These are phyloP conservation scores for Aspergillus ochraceoroseus DNA, from an alignment of 2,329 filamentous ascomycete genomes.

Conservation along the genomic window DNA sequence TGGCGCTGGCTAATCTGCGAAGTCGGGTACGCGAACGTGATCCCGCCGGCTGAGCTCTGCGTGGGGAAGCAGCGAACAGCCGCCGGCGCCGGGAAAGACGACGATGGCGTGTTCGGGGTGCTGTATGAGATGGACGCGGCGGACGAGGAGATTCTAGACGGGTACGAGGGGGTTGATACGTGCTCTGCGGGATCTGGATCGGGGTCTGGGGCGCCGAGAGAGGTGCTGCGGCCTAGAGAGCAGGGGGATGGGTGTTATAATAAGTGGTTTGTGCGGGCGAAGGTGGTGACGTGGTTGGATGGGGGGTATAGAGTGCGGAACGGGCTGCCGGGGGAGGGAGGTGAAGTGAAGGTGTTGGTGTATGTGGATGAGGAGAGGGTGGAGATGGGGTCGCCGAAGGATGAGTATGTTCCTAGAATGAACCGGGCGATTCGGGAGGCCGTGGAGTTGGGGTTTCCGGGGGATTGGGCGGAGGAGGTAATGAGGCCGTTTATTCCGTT, in stretches of 20 bases:
- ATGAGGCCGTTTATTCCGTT: slow-evolving; percentile 38
- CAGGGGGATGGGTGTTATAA: slow-evolving; percentile 37
- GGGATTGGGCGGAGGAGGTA: slow-evolving; percentile 36
- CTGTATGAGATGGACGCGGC: slow-evolving; percentile 39
- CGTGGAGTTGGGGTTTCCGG: slow-evolving; percentile 33
- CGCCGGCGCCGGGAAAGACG: slow-evolving; percentile 18
- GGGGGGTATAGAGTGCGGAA: slow-evolving; percentile 14
- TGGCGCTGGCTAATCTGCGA: slow-evolving; percentile 44
- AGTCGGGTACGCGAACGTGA: slow-evolving; percentile 42
- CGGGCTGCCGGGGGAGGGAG: slow-evolving; percentile 5
- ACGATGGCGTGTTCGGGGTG: slow-evolving; percentile 37
- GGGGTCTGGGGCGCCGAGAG: neutral
- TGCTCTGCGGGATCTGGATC: slow-evolving; percentile 12
- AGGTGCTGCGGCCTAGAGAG: slow-evolving; percentile 24
- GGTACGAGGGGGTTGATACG: slow-evolving; percentile 37
- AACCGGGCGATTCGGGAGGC: slow-evolving; percentile 42
- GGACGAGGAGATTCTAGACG: slow-evolving; percentile 38
- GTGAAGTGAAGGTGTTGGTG: slow-evolving; percentile 31
- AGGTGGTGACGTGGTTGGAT: slow-evolving; percentile 32
- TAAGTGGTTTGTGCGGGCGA: slow-evolving; percentile 36
- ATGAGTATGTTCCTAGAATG: slow-evolving; percentile 42
- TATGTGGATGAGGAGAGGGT: slow-evolving; percentile 43
- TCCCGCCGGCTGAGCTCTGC: slow-evolving; percentile 27
- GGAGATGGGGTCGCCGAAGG: slow-evolving; percentile 28
- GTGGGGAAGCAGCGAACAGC: slow-evolving; percentile 22